Conservation (phyloP, 2,329 filamentous ascomycete genomes). For the Didymella lethalis region DNA sequence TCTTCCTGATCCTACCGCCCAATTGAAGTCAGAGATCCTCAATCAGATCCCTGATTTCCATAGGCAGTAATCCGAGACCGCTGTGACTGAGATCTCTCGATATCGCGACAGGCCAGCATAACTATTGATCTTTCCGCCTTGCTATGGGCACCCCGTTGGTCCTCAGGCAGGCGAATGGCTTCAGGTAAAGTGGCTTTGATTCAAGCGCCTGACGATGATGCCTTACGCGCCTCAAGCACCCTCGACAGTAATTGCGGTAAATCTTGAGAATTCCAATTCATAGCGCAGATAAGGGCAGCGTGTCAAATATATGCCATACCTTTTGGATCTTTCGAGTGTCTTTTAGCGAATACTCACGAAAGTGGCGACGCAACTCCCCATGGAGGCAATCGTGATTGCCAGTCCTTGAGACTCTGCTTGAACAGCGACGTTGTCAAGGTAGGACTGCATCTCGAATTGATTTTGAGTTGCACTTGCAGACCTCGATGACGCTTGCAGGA, state of each 20-base stretch:
- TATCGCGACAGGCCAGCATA: conserved; percentile 3
- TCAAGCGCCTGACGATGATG: not conserved
- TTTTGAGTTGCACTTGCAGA: too few relatives aligned
- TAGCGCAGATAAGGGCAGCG: conserved; percentile 19
- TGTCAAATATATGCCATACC: conserved; percentile 25
- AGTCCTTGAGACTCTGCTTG: too few relatives aligned
- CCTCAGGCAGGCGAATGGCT: not conserved
- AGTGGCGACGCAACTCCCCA: not conserved
- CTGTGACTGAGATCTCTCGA: not conserved
- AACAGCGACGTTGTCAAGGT: not conserved
- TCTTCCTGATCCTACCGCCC: not conserved
- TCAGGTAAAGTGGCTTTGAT: not conserved
- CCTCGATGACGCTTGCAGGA: not conserved
- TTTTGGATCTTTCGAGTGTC: not conserved
- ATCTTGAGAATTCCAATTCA: conserved; percentile 26
- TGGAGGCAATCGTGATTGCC: not conserved
- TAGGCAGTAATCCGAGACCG: not conserved
- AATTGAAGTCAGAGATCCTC: conserved; percentile 4
- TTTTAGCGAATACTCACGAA: not conserved
- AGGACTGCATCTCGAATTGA: too few relatives aligned
- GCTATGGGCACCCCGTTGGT: not conserved
- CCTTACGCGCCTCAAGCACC: not conserved
- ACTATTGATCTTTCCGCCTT: conserved; percentile 1
- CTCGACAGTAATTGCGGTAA: conserved; percentile 11
- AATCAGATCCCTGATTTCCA: not conserved